Evolutionary conservation across 2,329 filamentous ascomycete species (phyloP), one percentile per base, ranked within the genome.

Genomic region (Ascomycota sp.): DNA sequence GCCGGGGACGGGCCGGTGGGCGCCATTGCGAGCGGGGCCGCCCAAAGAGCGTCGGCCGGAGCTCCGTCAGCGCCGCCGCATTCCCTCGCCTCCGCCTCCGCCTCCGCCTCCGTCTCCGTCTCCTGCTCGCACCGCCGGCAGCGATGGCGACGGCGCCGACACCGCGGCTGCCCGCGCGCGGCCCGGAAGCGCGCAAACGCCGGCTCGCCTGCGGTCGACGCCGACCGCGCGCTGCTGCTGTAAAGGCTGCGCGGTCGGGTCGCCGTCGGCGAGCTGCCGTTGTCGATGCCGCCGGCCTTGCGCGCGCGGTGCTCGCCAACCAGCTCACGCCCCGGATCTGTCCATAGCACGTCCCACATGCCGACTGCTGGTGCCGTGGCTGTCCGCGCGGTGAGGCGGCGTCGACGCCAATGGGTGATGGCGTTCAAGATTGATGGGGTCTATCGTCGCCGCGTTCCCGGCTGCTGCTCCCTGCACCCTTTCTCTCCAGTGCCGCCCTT

Each of bases 341-440:
- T 64, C 67, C 67, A 72, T 32, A 66, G 51, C 26, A 71, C 61
- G 44, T 70, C 65, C 45, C 68, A 71, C 67, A 72, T 72, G 31
- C 9, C 26, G 26, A n/a, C 9, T 21, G 16, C 16, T 21, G 16
- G 16, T 21, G 16, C 16, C 29, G n/a, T 21, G 31, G 8, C 11
- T 26, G 7, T 16, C 21, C 6, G 12, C 6, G 29, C 7, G 6
- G 30, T 6, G 30, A 11, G 16, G 6, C 13, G 30, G 16, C 13
- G 11, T 8, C 10, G 30, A 24, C 3, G 9, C 9, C 16, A 24
- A 9, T 2, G 28, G 29, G 29, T 13, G 2, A 3, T n/a, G n/a
- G n/a, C n/a, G n/a, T n/a, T n/a, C n/a, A n/a, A n/a, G n/a, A n/a
- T n/a, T n/a, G n/a, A n/a, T n/a, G n/a, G n/a, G n/a, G n/a, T n/a